A percentile compares a stretch with the other conserved stretches of the same genome.
Conservation (phyloP, 2,329 filamentous ascomycete species). For the Sporothrix inflata region DNA sequence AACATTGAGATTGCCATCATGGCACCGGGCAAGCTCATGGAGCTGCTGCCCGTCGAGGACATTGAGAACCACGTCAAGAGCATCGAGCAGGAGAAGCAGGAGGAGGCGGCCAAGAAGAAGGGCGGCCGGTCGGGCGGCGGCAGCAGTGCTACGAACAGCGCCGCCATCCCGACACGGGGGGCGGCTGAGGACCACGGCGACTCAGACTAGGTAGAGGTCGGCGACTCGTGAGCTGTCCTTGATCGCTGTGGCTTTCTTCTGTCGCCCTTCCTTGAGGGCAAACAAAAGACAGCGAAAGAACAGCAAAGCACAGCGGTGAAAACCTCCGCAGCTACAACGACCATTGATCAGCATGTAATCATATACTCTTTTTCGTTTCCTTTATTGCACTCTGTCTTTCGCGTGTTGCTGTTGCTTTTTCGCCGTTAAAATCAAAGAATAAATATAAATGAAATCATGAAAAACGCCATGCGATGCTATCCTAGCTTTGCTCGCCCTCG, state of each 20-base stretch:
- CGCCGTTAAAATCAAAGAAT: background rate
- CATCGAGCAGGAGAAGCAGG: conserved; percentile 99
- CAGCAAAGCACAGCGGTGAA: background rate
- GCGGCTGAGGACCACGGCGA: conserved; percentile 42
- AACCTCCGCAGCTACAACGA: background rate
- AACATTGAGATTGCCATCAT: conserved; percentile 99
- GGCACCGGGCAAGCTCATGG: conserved; percentile 86
- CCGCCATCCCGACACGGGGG: conserved; percentile 71
- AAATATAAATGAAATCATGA: background rate
- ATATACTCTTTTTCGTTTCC: conserved; percentile 18
- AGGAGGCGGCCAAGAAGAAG: conserved; percentile 98
- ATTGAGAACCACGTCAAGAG: conserved; percentile 98
- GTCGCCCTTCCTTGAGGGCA: background rate
- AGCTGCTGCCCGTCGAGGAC: conserved; percentile 93
- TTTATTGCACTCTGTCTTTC: background rate
- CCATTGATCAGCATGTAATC: conserved; percentile 21
- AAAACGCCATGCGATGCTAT: conserved; percentile 16
- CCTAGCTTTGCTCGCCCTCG: background rate
- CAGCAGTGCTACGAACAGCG: conserved; percentile 50
- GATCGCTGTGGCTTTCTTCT: background rate
- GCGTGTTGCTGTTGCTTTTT: background rate
- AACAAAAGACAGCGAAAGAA: background rate
- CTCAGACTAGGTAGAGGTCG: conserved; percentile 32
- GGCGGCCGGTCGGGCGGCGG: conserved; percentile 73
- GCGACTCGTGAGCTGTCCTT: background rate